Evolutionary conservation across 1,284 basidiomycete species (phyloP), one percentile per base, ranked within the genome.

Genomic region (Schizopora paradoxa): DNA sequence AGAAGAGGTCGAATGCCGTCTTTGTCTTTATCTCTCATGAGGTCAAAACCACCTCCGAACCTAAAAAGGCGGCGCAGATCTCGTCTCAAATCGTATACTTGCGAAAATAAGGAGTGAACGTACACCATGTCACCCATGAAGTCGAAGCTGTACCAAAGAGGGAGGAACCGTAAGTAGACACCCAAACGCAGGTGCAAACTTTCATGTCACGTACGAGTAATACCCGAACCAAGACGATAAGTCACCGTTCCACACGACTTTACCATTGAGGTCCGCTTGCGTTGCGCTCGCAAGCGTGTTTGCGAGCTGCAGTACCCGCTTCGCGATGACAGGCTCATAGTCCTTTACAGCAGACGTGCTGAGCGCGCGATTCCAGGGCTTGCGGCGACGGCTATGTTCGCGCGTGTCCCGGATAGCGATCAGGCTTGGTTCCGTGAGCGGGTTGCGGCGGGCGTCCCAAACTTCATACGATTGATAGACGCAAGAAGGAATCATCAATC

Each of bases 341-440:
- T 64, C 66, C 48, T 58, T 66, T 13, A 73, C 49, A 6, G 68
- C 57, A 14, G 59, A 54, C 4, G 60, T 57, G 41, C 58, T 65
- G 51, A 73, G 68, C 5, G 63, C 71, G 29, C 62, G 60, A 46
- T 63, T 66, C 72, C 72, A 74, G 5, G 63, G 62, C 44, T 61
- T 62, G 19, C 72, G 66, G 26, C 65, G 54, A 7, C 61, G 59
- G 2, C 62, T 58, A 49, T 74, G 72, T 22, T 64, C 61, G n/a
- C 57, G 56, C 16, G 61, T 50, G 53, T 71, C 60, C 6, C 62
- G 60, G 6, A 61, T 56, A 2, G 45, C 38, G 6, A 23, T 40
- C 37, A 18, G 37, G 37, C 16, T 23, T 14, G 3, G 3, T 22
- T 11, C 37, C 19, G 21, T 14, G 39, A 28, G 45, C 48, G 19